Evolutionary conservation across 345 rosid genomes (phyloP).

Genomic region (Citrus hindsii): DNA sequence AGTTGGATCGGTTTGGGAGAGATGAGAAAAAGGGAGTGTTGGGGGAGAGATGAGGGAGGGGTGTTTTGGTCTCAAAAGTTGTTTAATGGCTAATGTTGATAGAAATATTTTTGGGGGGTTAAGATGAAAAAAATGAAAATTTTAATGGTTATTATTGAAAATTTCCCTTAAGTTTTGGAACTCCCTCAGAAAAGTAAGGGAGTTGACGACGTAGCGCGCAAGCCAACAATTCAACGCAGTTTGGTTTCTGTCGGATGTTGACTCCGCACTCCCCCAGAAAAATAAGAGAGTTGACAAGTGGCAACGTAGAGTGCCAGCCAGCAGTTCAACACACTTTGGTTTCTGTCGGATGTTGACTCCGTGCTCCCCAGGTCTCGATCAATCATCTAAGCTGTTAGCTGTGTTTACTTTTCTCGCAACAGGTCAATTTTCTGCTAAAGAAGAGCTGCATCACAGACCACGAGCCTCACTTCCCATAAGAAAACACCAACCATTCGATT

Average conservation of each 20-base stretch:
- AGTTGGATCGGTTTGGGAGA: too few relatives aligned
- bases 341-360: not conserved
- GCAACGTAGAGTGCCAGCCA: not conserved
- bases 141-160: too few relatives aligned
- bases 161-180: too few relatives aligned
- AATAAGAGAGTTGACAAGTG: not conserved
- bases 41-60: too few relatives aligned
- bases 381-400: not conserved
- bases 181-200: too few relatives aligned
- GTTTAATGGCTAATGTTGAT: too few relatives aligned
- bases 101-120: too few relatives aligned
- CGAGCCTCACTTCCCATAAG: not conserved
- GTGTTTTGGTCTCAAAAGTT: too few relatives aligned
- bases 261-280: not conserved
- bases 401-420: not conserved
- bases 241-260: not conserved
- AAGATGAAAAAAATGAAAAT: too few relatives aligned
- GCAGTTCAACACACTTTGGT: too few relatives aligned
- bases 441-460: not conserved
- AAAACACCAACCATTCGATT: not conserved
- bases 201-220: not conserved
- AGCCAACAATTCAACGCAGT: not conserved
- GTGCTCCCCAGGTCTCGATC: not conserved
- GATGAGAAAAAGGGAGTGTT: too few relatives aligned
- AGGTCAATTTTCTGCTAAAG: not conserved